Evolutionary conservation across 805 yeast genomes (phyloP).

Genomic region (Martiniozyma abietophila): DNA sequence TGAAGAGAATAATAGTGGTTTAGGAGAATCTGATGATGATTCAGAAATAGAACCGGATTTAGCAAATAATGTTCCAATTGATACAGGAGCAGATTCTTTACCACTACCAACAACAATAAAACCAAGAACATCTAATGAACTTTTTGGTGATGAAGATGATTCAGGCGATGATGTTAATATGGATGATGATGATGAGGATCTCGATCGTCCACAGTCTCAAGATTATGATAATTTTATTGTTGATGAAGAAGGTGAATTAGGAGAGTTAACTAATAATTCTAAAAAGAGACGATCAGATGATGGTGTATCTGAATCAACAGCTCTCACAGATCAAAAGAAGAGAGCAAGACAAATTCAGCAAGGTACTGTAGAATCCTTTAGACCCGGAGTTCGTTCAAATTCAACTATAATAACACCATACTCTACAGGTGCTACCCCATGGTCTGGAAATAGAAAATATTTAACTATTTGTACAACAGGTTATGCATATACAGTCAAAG

Average conservation of each 20-base stretch:
- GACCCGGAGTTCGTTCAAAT: conserved; percentile 1
- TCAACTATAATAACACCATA: conserved; percentile 38
- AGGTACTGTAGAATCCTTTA: background rate
- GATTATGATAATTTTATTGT: conserved; percentile 46
- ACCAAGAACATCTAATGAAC: conserved; percentile 1
- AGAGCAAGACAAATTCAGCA: conserved; percentile 5
- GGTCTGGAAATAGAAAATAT: conserved; percentile 59
- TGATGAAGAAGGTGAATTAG: conserved; percentile 49
- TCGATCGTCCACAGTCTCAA: conserved; percentile 19
- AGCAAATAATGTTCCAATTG: conserved; percentile 16
- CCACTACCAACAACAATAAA: too few relatives aligned
- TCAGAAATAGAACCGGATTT: conserved; percentile 14
- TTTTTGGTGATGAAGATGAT: conserved; percentile 11
- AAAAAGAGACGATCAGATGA: conserved; percentile 10
- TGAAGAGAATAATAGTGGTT: too few relatives aligned
- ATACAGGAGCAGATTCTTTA: conserved; percentile 5
- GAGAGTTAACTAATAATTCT: background rate
- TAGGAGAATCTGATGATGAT: conserved; percentile 10
- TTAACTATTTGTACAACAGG: conserved; percentile 75
- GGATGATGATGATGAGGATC: conserved; percentile 16
- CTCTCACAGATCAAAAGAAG: conserved; percentile 7
- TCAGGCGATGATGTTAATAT: conserved; percentile 17
- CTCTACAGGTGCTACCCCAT: conserved; percentile 87
- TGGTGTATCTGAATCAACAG: conserved; percentile 11
- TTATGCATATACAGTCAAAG: conserved; percentile 68